These are phyloP conservation scores for Casuarina equisetifolia DNA, from an alignment of 306 rosid genomes.

Conservation along the genomic window DNA sequence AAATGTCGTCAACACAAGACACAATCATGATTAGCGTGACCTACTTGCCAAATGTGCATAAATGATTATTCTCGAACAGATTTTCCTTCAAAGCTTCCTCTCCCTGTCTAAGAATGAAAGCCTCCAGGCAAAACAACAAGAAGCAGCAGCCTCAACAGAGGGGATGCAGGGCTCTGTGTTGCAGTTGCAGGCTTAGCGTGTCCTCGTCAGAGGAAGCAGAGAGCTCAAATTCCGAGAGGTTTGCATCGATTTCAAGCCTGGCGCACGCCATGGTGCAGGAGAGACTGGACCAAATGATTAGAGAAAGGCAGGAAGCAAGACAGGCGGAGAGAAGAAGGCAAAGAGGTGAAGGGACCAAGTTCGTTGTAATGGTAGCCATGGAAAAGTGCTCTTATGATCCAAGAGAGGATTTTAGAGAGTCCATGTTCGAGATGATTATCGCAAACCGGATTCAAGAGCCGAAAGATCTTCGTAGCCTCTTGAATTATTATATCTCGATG, in stretches of 20 bases:
- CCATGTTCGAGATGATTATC: slow-evolving; percentile 79
- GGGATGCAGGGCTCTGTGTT: slow-evolving; percentile 70
- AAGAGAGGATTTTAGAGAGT: slow-evolving; percentile 76
- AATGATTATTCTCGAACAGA: slow-evolving; percentile 43
- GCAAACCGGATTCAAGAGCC: slow-evolving; percentile 63
- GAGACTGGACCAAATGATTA: slow-evolving; percentile 80
- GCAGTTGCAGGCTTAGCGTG: slow-evolving; percentile 76
- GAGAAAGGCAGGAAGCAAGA: slow-evolving; percentile 52
- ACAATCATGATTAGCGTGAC: slow-evolving; percentile 51
- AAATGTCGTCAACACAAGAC: slow-evolving; percentile 45
- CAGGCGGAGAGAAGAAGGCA: slow-evolving; percentile 50
- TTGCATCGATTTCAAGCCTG: slow-evolving; percentile 70
- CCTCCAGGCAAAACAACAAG: slow-evolving; percentile 51
- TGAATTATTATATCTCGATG: slow-evolving; percentile 87
- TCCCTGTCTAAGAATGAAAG: slow-evolving; percentile 46
- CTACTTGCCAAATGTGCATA: slow-evolving; percentile 67
- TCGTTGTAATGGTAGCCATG: slow-evolving; percentile 83
- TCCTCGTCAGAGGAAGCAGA: slow-evolving; percentile 88
- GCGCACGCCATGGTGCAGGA: slow-evolving; percentile 99
- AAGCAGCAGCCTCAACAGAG: slow-evolving; percentile 45
- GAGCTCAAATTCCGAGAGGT: slow-evolving; percentile 60
- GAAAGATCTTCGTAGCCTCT: slow-evolving; percentile 70
- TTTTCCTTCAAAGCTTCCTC: slow-evolving; percentile 42
- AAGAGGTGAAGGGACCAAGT: slow-evolving; percentile 53
- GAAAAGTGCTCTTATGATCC: slow-evolving; percentile 81